Base-by-base conservation (phyloP, 2,329 filamentous ascomycete genomes). In the Calonectria honghensis region DNA sequence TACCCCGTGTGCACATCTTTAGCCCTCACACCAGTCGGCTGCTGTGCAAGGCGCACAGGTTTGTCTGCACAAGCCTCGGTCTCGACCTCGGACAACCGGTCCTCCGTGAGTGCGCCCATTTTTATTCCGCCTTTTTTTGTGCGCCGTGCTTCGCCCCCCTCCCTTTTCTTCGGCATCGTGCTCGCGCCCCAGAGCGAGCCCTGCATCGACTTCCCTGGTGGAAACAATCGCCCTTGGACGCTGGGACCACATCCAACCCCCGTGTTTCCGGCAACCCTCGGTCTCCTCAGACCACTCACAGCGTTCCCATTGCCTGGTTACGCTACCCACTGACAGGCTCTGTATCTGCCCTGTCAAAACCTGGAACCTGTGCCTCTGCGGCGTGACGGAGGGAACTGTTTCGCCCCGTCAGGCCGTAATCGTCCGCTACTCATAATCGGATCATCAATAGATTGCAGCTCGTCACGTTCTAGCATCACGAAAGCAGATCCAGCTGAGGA, bases 271-370 rank as follows among this genome's bases (percentile, higher is more conserved):
- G 52, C 35, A 63, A 63, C 45, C 61, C 41, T 57, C 68, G 68
- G 24, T 18, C 29, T 20, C n/a, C 45, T 51, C 54, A 61, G 57
- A 48, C 66, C 71, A 73, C 57, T 73, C 71, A 73, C 35, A 45
- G 41, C 59, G 24, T 39, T 57, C 51, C 70, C 51, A 72, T 67
- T 72, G 59, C 45, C 39, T 59, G 39, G 54, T 41, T 68, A 31
- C 20, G 37, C 65, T 45, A 24, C 37, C 39, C 61, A n/a, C 24
- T 51, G 29, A 45, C 35, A 63, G 57, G 35, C 27, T 32, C 41
- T 35, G 18, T n/a, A 35, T 68, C 65, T 68, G 50, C 65, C 65
- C 65, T 68, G 65, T 45, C 63, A 45, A 27, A 57, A 57, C 27
- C 45, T 31, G 32, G 29, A 16, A 48, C n/a, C 54, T 39, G 66